Percentiles rank a stretch among this genome's conserved stretches.
Conservation (phyloP, 192 early-diverging fungal genomes). For the Entomortierella parvispora region DNA sequence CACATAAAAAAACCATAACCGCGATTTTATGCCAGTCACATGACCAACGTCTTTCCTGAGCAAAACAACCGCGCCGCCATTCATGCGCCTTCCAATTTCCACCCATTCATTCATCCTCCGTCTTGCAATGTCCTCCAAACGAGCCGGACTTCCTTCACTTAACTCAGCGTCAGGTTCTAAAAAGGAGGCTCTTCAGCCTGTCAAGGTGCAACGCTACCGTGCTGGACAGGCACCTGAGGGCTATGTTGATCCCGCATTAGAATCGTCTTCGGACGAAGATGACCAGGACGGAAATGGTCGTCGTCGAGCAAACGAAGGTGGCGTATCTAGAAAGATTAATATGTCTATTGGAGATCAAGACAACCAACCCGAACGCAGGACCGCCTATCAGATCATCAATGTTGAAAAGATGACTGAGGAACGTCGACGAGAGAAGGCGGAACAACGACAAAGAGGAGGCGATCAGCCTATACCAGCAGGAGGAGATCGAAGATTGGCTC, state of each 20-base stretch:
- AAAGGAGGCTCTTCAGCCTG: slow-evolving; percentile 47
- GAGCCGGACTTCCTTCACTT: slow-evolving; percentile 36
- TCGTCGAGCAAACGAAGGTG: neutral
- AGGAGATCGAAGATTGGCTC: slow-evolving; percentile 54
- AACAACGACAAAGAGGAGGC: neutral
- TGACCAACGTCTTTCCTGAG: neutral
- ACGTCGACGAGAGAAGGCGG: slow-evolving; percentile 13
- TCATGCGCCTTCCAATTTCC: neutral
- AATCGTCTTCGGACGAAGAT: slow-evolving; percentile 65
- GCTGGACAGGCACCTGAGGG: slow-evolving; percentile 67
- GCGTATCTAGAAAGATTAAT: slow-evolving; percentile 12
- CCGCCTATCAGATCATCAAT: slow-evolving; percentile 56
- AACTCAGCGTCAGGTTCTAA: slow-evolving; percentile 31
- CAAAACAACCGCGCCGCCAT: neutral
- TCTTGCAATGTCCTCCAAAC: slow-evolving; percentile 35
- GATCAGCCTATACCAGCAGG: slow-evolving; percentile 11
- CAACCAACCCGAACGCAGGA: slow-evolving; percentile 55
- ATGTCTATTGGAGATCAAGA: slow-evolving; percentile 26
- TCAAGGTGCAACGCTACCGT: slow-evolving; percentile 66
- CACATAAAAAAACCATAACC: neutral
- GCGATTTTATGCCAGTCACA: neutral
- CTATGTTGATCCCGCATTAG: slow-evolving; percentile 60
- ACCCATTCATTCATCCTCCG: neutral
- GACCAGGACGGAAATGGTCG: slow-evolving; percentile 37
- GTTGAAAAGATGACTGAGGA: slow-evolving; percentile 53